These are phyloP conservation scores for Oryza meyeriana DNA, from an alignment of 176 grass and related monocot genomes.

Conservation along the genomic window DNA sequence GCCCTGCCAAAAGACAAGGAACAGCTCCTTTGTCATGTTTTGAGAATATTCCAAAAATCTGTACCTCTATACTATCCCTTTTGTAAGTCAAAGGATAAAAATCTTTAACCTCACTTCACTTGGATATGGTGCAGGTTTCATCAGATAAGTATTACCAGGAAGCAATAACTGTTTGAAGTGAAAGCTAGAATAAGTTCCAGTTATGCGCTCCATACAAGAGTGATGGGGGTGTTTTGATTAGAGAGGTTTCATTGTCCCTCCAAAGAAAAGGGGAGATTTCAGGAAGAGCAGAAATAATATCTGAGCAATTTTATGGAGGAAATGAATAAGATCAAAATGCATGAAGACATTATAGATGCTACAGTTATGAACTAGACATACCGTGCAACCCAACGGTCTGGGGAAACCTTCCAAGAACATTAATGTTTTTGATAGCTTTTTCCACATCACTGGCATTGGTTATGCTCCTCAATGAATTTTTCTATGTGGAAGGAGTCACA, in stretches of 20 bases:
- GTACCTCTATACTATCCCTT: not conserved
- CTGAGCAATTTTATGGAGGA: not conserved
- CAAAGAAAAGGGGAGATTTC: not conserved
- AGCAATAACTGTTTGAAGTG: not conserved
- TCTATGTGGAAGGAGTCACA: constrained; percentile 81
- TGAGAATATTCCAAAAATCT: not conserved
- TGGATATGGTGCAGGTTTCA: not conserved
- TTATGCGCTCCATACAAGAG: not conserved
- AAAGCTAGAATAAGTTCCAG: constrained; percentile 8
- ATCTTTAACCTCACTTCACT: not conserved
- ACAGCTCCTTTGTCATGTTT: constrained; percentile 4
- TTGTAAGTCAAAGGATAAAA: not conserved
- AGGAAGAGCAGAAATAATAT: not conserved
- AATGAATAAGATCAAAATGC: not conserved
- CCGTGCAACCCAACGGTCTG: constrained; percentile 78
- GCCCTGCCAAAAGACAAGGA: constrained; percentile 3
- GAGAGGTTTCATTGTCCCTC: not conserved
- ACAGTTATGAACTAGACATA: constrained; percentile 34
- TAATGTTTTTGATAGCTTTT: constrained; percentile 77
- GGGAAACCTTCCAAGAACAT: constrained; percentile 85
- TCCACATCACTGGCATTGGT: constrained; percentile 47
- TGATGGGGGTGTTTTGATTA: not conserved
- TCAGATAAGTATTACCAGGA: not conserved
- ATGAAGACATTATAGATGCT: constrained; percentile 1
- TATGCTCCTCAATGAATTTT: constrained; percentile 74